Conservation (phyloP, 306 rosid species). For the Cucurbita ficifolia region DNA sequence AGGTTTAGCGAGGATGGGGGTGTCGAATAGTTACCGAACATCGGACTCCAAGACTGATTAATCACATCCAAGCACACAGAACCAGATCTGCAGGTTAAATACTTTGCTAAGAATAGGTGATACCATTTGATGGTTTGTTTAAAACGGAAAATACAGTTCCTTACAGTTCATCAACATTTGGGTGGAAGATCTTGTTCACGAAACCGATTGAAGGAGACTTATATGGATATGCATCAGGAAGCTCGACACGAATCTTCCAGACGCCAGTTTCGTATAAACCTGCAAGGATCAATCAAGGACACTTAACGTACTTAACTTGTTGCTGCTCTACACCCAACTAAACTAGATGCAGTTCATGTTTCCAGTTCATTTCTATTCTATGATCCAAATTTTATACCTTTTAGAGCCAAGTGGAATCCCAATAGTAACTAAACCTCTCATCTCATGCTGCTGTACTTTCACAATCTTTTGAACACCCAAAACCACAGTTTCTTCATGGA, state of each 20-base stretch:
- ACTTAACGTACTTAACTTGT: background rate
- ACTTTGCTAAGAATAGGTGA: background rate
- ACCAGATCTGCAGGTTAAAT: conserved; percentile 68
- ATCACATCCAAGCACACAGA: conserved; percentile 98
- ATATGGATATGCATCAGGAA: conserved; percentile 98
- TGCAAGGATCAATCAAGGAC: conserved; percentile 13
- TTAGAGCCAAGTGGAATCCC: background rate
- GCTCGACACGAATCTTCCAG: conserved; percentile 95
- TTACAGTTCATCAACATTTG: conserved; percentile 95
- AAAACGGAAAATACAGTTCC: conserved; percentile 6
- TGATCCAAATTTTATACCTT: background rate
- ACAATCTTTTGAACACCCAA: background rate
- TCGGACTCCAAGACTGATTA: conserved; percentile 99
- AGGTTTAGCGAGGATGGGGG: background rate
- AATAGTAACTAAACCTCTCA: background rate
- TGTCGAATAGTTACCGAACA: conserved; percentile 54
- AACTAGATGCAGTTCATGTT: conserved; percentile 1
- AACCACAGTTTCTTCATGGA: conserved; percentile 6
- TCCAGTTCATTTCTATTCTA: background rate
- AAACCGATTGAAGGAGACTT: conserved; percentile 94
- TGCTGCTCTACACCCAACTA: background rate
- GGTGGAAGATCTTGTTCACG: conserved; percentile 94
- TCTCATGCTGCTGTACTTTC: background rate
- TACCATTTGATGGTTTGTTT: background rate
- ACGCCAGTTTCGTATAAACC: conserved; percentile 95